Evolutionary conservation across 2,329 filamentous ascomycete genomes (phyloP).

Genomic region (Cladosporium sphaerospermum): DNA sequence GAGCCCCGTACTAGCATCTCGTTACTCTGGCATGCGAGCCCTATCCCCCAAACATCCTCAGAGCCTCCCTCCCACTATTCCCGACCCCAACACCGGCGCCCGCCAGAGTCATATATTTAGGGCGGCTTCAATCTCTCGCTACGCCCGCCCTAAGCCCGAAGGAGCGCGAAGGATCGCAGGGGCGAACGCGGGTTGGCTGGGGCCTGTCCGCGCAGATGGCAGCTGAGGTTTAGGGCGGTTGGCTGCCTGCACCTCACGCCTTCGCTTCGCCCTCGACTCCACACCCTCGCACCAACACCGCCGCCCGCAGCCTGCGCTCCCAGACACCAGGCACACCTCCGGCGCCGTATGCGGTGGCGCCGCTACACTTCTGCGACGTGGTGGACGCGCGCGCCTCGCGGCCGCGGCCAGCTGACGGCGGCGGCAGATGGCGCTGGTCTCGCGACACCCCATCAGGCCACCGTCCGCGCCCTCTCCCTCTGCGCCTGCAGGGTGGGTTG

Average conservation of each 20-base stretch:
- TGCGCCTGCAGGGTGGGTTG: constrained; percentile 3
- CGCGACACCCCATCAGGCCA: constrained; percentile 9
- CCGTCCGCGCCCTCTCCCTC: background rate
- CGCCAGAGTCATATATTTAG: background rate
- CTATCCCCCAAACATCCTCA: too few relatives aligned
- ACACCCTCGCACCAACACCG: background rate
- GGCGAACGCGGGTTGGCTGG: background rate
- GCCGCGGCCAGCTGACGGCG: background rate
- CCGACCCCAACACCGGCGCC: too few relatives aligned
- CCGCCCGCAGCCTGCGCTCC: background rate
- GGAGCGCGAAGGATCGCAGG: background rate
- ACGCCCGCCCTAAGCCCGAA: background rate
- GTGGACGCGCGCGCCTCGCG: too few relatives aligned
- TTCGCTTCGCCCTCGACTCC: background rate
- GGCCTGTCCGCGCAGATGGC: background rate
- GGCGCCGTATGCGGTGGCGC: background rate
- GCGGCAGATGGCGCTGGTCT: background rate
- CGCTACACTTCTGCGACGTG: too few relatives aligned
- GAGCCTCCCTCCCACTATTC: too few relatives aligned
- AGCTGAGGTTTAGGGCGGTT: constrained; percentile 1
- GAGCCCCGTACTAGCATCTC: too few relatives aligned
- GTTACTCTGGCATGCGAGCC: too few relatives aligned
- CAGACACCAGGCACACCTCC: background rate
- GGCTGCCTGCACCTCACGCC: constrained; percentile 6
- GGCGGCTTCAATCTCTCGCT: background rate